These are phyloP conservation scores for Tricholoma hemisulphureum DNA, from an alignment of 768 basidiomycete genomes.

Conservation along the genomic window DNA sequence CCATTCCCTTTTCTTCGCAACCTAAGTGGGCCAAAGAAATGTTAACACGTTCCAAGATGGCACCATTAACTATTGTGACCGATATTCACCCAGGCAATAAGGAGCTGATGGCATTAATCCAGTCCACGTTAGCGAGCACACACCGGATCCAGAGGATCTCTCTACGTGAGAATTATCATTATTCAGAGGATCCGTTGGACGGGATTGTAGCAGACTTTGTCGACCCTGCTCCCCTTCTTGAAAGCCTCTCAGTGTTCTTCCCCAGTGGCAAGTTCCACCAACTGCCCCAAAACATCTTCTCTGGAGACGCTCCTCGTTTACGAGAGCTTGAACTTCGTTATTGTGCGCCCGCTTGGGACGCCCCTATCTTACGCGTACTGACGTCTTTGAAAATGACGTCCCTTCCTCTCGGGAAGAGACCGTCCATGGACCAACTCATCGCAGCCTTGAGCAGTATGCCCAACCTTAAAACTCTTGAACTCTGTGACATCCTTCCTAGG, in stretches of 20 bases:
- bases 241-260: neutral
- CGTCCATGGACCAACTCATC: neutral
- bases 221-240: slow-evolving; percentile 2
- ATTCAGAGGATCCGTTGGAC: neutral
- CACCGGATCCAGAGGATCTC: neutral
- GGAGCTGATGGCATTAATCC: neutral
- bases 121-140: neutral
- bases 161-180: too few species aligned
- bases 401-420: neutral
- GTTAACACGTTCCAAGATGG: slow-evolving; percentile 4
- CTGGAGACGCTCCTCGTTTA: slow-evolving; percentile 32
- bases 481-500: neutral
- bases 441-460: neutral
- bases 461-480: neutral
- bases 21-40: slow-evolving; percentile 1
- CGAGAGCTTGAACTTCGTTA: slow-evolving; percentile 33
- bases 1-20: neutral
- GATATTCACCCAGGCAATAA: neutral
- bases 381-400: slow-evolving; percentile 31
- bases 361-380: slow-evolving; percentile 32
- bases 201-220: neutral
- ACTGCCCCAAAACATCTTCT: slow-evolving; percentile 27
- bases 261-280: slow-evolving; percentile 4
- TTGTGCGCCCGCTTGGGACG: slow-evolving; percentile 37
- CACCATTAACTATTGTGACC: slow-evolving; percentile 2